These are phyloP conservation scores for Helicosporidium sp. DNA, from an alignment of 139 green algal species.

Conservation along the genomic window DNA sequence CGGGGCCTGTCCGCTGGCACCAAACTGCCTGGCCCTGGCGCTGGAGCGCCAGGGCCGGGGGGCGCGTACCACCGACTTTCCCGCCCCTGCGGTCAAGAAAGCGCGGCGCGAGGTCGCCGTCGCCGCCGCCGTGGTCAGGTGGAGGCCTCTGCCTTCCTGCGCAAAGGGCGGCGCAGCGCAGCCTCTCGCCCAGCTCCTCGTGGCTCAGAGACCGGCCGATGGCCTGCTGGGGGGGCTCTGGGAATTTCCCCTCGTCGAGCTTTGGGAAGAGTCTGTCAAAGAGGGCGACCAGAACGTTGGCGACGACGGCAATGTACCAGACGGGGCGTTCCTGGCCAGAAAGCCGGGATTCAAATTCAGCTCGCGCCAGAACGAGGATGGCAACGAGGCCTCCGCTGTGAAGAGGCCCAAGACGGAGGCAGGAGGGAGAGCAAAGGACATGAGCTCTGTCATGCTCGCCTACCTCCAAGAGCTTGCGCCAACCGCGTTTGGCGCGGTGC, in stretches of 20 bases:
- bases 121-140: slow-evolving; percentile 29
- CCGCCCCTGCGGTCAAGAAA: slow-evolving; percentile 28
- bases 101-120: slow-evolving; percentile 29
- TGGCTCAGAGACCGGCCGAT: slow-evolving; percentile 32
- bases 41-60: not conserved
- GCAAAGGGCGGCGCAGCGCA: not conserved
- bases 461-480: too few relatives aligned
- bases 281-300: too few relatives aligned
- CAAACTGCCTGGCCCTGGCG: slow-evolving; percentile 23
- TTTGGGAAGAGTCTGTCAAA: too few relatives aligned
- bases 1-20: slow-evolving; percentile 38
- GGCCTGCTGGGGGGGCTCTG: slow-evolving; percentile 51
- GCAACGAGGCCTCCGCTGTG: not conserved
- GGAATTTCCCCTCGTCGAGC: slow-evolving; percentile 35
- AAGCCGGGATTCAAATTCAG: too few relatives aligned
- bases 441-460: too few relatives aligned
- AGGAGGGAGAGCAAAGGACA: too few relatives aligned
- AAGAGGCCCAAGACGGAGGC: too few relatives aligned
- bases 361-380: too few relatives aligned
- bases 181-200: slow-evolving; percentile 8
- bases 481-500: too few relatives aligned
- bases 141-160: slow-evolving; percentile 4
- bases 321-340: too few relatives aligned
- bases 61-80: not conserved
- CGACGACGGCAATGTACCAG: too few relatives aligned